Evolutionary conservation across 345 rosid species (phyloP).

Genomic region (Luvunga scandens): DNA sequence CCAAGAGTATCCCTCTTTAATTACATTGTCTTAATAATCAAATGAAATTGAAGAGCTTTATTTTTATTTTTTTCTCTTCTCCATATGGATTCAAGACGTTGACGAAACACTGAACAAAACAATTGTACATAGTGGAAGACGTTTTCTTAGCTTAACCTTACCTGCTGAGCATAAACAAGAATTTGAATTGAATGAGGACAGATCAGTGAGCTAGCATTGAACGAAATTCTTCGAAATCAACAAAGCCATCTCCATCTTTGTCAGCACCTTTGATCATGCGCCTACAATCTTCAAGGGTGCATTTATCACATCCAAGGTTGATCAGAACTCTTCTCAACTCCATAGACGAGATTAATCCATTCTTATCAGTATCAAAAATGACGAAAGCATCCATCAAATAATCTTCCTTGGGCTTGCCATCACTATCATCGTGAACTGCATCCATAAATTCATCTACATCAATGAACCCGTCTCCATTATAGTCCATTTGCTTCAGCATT

Average conservation of each 20-base stretch:
- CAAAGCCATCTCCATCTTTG: constrained; percentile 48
- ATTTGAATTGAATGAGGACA: too few relatives aligned
- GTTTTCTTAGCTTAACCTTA: background rate
- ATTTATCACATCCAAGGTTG: constrained; percentile 28
- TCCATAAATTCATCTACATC: constrained; percentile 44
- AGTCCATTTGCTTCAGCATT: constrained; percentile 41
- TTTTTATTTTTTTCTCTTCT: too few relatives aligned
- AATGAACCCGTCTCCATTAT: constrained; percentile 48
- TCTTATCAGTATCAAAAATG: constrained; percentile 37
- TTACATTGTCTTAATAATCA: background rate
- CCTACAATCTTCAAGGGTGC: constrained; percentile 39
- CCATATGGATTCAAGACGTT: too few relatives aligned
- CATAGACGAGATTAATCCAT: constrained; percentile 47
- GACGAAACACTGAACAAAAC: background rate
- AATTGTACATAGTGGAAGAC: background rate
- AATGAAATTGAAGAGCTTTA: background rate
- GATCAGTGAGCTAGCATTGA: constrained; percentile 30
- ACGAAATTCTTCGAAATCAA: constrained; percentile 48
- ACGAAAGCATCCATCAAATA: constrained; percentile 43
- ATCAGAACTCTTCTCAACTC: constrained; percentile 40
- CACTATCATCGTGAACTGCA: background rate
- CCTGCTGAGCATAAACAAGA: too few relatives aligned
- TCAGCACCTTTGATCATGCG: constrained; percentile 50
- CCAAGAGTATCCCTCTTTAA: background rate
- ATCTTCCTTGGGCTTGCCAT: constrained; percentile 16